A percentile compares a stretch with the other conserved stretches of the same genome.
Conservation (phyloP, 2,329 filamentous ascomycete genomes). For the Verticillium klebahnii region DNA sequence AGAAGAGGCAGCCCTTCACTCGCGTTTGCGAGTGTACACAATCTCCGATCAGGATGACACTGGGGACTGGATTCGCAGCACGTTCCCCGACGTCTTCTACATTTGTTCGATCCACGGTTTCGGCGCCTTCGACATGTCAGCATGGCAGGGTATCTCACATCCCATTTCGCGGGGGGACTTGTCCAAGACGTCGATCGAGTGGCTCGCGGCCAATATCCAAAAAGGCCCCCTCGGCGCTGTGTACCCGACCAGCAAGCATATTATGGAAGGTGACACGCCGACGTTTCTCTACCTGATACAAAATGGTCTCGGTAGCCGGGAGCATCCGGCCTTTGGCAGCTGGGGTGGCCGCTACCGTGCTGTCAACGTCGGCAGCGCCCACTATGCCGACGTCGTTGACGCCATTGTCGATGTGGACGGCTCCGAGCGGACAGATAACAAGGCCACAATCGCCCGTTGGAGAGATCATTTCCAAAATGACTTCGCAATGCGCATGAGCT, state of each 20-base stretch:
- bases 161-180: constrained; percentile 29
- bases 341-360: constrained; percentile 42
- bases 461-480: constrained; percentile 3
- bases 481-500: background rate
- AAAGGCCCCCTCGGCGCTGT: constrained; percentile 35
- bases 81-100: constrained; percentile 49
- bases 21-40: constrained; percentile 44
- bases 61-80: constrained; percentile 48
- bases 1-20: constrained; percentile 27
- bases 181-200: constrained; percentile 40
- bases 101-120: constrained; percentile 50
- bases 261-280: constrained; percentile 47
- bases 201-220: constrained; percentile 49
- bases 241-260: constrained; percentile 43
- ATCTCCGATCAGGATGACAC: constrained; percentile 57
- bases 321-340: constrained; percentile 39
- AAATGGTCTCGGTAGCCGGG: constrained; percentile 39
- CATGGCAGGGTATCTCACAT: constrained; percentile 49
- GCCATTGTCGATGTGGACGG: background rate
- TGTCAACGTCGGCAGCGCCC: background rate
- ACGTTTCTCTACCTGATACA: constrained; percentile 43
- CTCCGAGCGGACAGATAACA: background rate
- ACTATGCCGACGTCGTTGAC: constrained; percentile 1
- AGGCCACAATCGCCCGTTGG: background rate
- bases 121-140: constrained; percentile 46